Conservation (phyloP, 352 stramenopile species). For the Phytophthora niederhauseri region DNA sequence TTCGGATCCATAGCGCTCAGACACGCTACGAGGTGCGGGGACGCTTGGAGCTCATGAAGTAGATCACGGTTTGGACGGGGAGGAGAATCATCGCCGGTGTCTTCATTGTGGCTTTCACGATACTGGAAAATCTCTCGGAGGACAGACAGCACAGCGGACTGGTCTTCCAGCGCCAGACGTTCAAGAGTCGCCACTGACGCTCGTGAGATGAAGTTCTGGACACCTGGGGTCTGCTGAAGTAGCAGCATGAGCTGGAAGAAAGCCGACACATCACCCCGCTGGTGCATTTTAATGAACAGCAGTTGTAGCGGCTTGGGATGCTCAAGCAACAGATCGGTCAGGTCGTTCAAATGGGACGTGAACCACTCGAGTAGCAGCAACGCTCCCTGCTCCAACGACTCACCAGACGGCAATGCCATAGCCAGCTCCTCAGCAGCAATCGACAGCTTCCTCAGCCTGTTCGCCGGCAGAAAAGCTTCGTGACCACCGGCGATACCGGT, state of each 20-base stretch:
- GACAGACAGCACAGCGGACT: conserved; percentile 48
- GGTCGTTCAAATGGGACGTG: conserved; percentile 51
- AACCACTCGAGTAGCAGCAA: conserved; percentile 67
- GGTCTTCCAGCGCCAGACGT: conserved; percentile 64
- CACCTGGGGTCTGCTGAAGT: conserved; percentile 58
- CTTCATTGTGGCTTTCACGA: conserved; percentile 24
- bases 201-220: conserved; percentile 65
- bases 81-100: conserved; percentile 6
- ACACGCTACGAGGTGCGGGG: conserved; percentile 61
- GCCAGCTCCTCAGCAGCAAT: conserved; percentile 27
- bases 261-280: conserved; percentile 44
- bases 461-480: conserved; percentile 13
- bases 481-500: conserved; percentile 8
- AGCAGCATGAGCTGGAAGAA: conserved; percentile 76
- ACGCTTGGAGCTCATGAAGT: conserved; percentile 55
- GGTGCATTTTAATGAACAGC: conserved; percentile 71
- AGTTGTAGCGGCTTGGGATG: conserved; percentile 62
- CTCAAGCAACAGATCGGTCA: conserved; percentile 57
- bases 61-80: conserved; percentile 48
- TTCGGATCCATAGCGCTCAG: conserved; percentile 68
- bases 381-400: conserved; percentile 25
- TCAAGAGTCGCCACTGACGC: conserved; percentile 59
- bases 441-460: conserved; percentile 15
- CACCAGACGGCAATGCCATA: conserved; percentile 10
- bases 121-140: conserved; percentile 59